Evolutionary conservation across 352 stramenopile genomes (phyloP), one percentile per base, ranked within the genome.

Genomic region (Phytophthora boehmeriae): DNA sequence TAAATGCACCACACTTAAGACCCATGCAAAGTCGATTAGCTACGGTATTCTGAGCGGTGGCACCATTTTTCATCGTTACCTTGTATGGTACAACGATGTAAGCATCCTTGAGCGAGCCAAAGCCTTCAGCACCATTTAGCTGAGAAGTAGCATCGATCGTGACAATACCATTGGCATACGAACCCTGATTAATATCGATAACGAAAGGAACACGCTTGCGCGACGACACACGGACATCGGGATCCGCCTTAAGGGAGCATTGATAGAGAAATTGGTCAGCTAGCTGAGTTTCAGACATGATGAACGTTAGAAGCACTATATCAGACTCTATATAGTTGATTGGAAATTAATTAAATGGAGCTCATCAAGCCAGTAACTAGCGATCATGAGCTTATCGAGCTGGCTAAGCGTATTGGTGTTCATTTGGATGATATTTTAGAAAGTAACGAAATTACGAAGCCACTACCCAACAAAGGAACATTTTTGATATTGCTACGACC

Each of bases 41-140:
- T 4, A 30, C 46, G 10, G 28, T 9, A 14, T 27, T 16, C 5
- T 13, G n/a, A 14, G 13, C 35, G 35, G 35, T 23, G 13, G 32
- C 27, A 43, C 8, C 54, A 35, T 54, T 44, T 19, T 36, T 45
- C 47, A 54, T 54, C 17, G 47, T 23, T 25, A 54, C 34, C 17
- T 44, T 32, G 32, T 54, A 54, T 11, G 47, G 30, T 19, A 54
- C n/a, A n/a, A n/a, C n/a, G n/a, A n/a, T n/a, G n/a, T n/a, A n/a
- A n/a, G n/a, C n/a, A n/a, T n/a, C n/a, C n/a, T 17, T 16, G 9
- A 38, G 6, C 16, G 22, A 20, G 20, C n/a, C 47, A 17, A 54
- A 54, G 1, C 47, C 47, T 11, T 54, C 32, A 20, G 47, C n/a
- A 9, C 47, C 47, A 14, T 54, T 54, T 8, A 54, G 28, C 32